A percentile compares a stretch with the other conserved stretches of the same genome.
Evolutionary conservation across 106 monocot genomes (phyloP).

Genomic region (Dendrobium nobile): DNA sequence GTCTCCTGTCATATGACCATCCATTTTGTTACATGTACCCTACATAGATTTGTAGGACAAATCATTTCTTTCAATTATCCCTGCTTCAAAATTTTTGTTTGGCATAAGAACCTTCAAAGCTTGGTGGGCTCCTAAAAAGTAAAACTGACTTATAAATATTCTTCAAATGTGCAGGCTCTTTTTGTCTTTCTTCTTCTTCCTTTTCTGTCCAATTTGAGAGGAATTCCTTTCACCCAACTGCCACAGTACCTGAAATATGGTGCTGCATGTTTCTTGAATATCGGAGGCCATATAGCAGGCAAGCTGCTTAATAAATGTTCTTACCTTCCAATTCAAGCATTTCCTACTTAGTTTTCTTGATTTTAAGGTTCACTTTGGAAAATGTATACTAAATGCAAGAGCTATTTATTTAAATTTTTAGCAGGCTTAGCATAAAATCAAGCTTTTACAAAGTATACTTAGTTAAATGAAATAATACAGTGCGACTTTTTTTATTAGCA

Average conservation of each 20-base stretch:
- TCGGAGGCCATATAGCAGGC: slow-evolving; percentile 37
- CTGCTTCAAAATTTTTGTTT: background rate
- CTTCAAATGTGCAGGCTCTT: slow-evolving; percentile 53
- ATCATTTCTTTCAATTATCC: background rate
- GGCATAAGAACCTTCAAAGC: background rate
- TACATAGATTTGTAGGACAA: background rate
- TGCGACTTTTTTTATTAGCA: too few relatives aligned
- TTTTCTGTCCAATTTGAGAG: slow-evolving; percentile 78
- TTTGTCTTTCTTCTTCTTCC: slow-evolving; percentile 96
- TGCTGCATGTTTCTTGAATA: slow-evolving; percentile 87
- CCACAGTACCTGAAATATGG: slow-evolving; percentile 66
- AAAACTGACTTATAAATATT: background rate
- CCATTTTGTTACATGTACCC: too few relatives aligned
- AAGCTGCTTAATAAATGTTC: slow-evolving; percentile 19
- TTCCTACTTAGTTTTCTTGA: background rate
- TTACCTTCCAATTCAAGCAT: background rate
- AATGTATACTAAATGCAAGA: too few relatives aligned
- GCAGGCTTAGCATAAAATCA: too few relatives aligned
- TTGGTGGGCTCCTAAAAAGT: background rate
- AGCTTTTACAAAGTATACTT: too few relatives aligned
- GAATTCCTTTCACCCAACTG: slow-evolving; percentile 82
- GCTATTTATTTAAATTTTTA: too few relatives aligned
- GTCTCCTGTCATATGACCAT: background rate
- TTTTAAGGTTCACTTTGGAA: background rate
- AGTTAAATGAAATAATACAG: too few relatives aligned